phyloP scores from a whole-genome alignment of 2,329 filamentous ascomycete genomes.

The Epicoccum nigrum region DNA sequence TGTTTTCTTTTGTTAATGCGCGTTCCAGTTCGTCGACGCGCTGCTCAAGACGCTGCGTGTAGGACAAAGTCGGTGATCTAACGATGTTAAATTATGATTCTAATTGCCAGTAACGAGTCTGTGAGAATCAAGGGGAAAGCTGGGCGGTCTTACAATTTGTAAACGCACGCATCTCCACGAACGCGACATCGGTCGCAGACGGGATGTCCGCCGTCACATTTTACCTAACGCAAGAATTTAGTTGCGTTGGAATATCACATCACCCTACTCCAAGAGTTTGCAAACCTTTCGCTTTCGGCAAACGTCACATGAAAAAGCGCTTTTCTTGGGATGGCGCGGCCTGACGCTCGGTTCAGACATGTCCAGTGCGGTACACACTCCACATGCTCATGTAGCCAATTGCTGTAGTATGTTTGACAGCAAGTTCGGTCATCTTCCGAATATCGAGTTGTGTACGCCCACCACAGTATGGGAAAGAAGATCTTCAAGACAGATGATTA shows the following conservation, averaged over 20 bases:
- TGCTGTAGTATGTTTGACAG: too few species aligned
- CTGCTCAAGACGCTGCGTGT: slow-evolving; percentile 2
- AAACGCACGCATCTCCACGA: not conserved
- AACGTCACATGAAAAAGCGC: not conserved
- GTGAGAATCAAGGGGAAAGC: too few species aligned
- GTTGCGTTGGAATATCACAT: not conserved
- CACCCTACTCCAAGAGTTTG: not conserved
- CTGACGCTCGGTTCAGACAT: too few species aligned
- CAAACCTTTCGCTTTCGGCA: slow-evolving; percentile 1
- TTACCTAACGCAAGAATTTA: not conserved
- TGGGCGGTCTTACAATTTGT: not conserved
- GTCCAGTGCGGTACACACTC: too few species aligned
- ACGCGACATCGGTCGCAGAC: not conserved
- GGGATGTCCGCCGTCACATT: not conserved
- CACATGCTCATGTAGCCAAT: too few species aligned
- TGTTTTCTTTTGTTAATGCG: not conserved
- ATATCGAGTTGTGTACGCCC: not conserved
- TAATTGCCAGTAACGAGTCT: too few species aligned
- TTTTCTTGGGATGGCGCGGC: not conserved
- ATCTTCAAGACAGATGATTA: too few species aligned
- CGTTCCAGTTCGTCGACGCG: not conserved
- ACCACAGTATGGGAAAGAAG: too few species aligned
- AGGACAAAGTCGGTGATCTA: not conserved
- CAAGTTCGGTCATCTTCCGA: not conserved
- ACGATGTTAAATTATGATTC: too few species aligned